These are phyloP conservation scores for Mortierella sp. DNA, from an alignment of 371 early-diverging fungal genomes.

Conservation along the genomic window DNA sequence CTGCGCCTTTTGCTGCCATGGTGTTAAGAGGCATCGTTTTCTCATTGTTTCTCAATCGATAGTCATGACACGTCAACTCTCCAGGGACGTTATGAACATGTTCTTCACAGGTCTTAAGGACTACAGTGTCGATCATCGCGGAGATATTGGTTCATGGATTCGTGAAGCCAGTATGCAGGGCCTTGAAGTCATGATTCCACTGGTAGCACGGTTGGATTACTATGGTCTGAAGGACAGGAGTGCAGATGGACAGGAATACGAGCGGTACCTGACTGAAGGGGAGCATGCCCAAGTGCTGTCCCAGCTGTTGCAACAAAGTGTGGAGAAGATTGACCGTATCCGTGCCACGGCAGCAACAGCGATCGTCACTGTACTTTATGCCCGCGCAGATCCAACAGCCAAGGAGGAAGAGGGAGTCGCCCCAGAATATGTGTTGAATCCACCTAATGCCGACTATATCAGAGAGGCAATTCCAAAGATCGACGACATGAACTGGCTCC, in stretches of 20 bases:
- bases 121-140: slow-evolving; percentile 89
- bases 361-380: slow-evolving; percentile 57
- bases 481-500: slow-evolving; percentile 69
- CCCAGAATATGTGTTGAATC: slow-evolving; percentile 18
- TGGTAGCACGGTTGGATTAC: slow-evolving; percentile 57
- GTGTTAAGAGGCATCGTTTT: too few relatives aligned
- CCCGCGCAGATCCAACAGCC: slow-evolving; percentile 11
- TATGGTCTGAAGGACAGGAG: not conserved
- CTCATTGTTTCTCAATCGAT: not conserved
- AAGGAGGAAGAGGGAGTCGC: slow-evolving; percentile 3
- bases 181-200: slow-evolving; percentile 60
- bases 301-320: slow-evolving; percentile 73
- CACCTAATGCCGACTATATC: slow-evolving; percentile 20
- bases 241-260: slow-evolving; percentile 21
- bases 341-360: slow-evolving; percentile 73
- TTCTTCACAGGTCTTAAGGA: slow-evolving; percentile 77
- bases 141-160: slow-evolving; percentile 96
- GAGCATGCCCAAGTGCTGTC: slow-evolving; percentile 56
- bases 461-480: slow-evolving; percentile 33
- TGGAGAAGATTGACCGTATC: slow-evolving; percentile 86
- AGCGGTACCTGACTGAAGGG: slow-evolving; percentile 39
- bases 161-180: slow-evolving; percentile 79
- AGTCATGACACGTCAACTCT: slow-evolving; percentile 58
- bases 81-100: slow-evolving; percentile 56
- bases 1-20: too few relatives aligned